A percentile compares a stretch with the other conserved stretches of the same genome.
phyloP scores from a whole-genome alignment of 2,329 filamentous ascomycete genomes.

The Rutstroemia sp. region DNA sequence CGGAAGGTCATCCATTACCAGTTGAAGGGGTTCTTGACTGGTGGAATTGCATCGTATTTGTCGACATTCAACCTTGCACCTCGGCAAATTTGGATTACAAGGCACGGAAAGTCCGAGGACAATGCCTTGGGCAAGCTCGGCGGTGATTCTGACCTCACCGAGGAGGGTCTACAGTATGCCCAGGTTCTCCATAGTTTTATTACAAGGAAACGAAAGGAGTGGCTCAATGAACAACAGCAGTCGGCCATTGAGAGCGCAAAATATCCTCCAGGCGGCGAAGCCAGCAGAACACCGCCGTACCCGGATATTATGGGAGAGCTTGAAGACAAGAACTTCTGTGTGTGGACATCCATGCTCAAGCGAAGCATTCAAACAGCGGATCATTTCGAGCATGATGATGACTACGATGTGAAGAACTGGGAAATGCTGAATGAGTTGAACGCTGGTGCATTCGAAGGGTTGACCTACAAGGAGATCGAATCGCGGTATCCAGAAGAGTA shows the following conservation, averaged over 20 bases:
- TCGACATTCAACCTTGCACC: conserved; percentile 96
- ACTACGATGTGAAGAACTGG: conserved; percentile 96
- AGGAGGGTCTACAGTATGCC: conserved; percentile 73
- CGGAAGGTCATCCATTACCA: conserved; percentile 89
- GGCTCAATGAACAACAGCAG: conserved; percentile 75
- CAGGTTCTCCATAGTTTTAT: conserved; percentile 77
- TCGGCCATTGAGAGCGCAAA: conserved; percentile 60
- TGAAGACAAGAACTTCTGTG: conserved; percentile 85
- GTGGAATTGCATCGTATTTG: conserved; percentile 88
- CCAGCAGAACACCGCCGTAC: conserved; percentile 91
- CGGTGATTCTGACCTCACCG: conserved; percentile 78
- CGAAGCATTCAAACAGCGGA: conserved; percentile 83
- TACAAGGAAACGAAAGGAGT: conserved; percentile 68
- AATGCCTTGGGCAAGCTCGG: conserved; percentile 85
- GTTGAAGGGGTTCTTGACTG: conserved; percentile 84
- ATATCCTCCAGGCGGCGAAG: conserved; percentile 74
- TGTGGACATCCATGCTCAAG: conserved; percentile 97
- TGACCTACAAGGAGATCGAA: conserved; percentile 89
- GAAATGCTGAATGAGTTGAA: conserved; percentile 97
- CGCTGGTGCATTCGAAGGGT: conserved; percentile 83
- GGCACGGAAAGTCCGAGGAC: conserved; percentile 86
- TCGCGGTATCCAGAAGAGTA: conserved; percentile 76
- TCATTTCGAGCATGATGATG: conserved; percentile 83
- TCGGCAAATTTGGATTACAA: conserved; percentile 95
- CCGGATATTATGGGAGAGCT: conserved; percentile 68